Percentiles rank a stretch among this genome's conserved stretches.
Conservation (phyloP, 345 rosid genomes). For the Eucalyptus curtisii region DNA sequence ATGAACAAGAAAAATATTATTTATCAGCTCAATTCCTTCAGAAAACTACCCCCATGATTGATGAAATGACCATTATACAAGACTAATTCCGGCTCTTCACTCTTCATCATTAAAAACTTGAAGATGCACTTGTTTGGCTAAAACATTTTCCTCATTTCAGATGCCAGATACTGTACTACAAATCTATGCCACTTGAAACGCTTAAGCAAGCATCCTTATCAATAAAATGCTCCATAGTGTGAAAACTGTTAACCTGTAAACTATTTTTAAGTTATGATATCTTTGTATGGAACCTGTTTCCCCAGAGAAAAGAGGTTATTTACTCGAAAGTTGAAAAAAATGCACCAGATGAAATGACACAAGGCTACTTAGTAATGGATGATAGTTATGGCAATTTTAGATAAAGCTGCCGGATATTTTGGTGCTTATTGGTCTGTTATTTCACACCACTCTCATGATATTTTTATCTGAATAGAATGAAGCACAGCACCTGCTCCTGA, state of each 20-base stretch:
- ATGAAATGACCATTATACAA: neutral
- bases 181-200: neutral
- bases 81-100: neutral
- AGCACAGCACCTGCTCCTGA: conserved; percentile 59
- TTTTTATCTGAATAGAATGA: neutral
- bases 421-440: neutral
- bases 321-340: neutral
- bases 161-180: neutral
- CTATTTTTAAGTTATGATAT: neutral
- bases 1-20: neutral
- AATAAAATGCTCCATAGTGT: neutral
- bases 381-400: neutral
- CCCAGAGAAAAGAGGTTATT: neutral
- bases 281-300: neutral
- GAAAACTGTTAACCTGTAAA: neutral
- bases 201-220: neutral
- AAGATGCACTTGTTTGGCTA: neutral
- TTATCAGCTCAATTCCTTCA: neutral
- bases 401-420: neutral
- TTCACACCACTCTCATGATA: neutral
- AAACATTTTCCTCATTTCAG: neutral
- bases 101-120: neutral
- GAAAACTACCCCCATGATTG: neutral
- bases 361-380: neutral
- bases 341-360: neutral